Conservation (phyloP, 306 rosid species). For the Elaeagnus macrophylla region DNA sequence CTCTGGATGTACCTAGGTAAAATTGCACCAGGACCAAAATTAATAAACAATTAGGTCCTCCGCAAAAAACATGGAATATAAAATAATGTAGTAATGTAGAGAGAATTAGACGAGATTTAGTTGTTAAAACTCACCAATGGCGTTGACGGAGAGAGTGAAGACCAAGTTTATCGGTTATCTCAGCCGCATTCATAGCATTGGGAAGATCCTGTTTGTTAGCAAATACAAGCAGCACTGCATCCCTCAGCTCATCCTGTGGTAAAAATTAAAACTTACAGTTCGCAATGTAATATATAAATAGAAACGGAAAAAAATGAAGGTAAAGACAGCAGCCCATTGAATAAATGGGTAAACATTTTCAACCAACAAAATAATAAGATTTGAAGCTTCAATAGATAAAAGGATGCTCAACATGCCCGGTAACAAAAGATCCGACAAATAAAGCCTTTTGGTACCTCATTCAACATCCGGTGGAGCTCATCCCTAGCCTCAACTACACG, state of each 20-base stretch:
- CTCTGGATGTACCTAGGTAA: conserved; percentile 57
- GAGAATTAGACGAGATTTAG: background rate
- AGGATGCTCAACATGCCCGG: too few species aligned
- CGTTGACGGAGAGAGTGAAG: too few species aligned
- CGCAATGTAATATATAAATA: too few species aligned
- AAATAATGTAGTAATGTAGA: too few species aligned
- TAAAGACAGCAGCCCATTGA: too few species aligned
- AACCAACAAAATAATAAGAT: too few species aligned
- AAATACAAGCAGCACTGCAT: conserved; percentile 59
- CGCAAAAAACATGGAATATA: background rate
- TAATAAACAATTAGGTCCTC: background rate
- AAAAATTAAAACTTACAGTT: too few species aligned
- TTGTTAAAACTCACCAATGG: conserved; percentile 37
- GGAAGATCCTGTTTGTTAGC: conserved; percentile 79
- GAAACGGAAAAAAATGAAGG: too few species aligned
- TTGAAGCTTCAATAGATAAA: too few species aligned
- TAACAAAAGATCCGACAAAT: background rate
- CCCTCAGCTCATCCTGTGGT: conserved; percentile 54
- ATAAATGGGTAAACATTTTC: too few species aligned
- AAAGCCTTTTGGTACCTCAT: conserved; percentile 33
- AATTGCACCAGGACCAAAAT: conserved; percentile 5
- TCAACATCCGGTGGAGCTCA: conserved; percentile 64
- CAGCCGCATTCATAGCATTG: too few species aligned
- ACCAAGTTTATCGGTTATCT: too few species aligned
- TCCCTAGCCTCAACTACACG: conserved; percentile 68